These are phyloP conservation scores for Hippophae rhamnoides DNA, from an alignment of 306 rosid genomes.

Conservation along the genomic window DNA sequence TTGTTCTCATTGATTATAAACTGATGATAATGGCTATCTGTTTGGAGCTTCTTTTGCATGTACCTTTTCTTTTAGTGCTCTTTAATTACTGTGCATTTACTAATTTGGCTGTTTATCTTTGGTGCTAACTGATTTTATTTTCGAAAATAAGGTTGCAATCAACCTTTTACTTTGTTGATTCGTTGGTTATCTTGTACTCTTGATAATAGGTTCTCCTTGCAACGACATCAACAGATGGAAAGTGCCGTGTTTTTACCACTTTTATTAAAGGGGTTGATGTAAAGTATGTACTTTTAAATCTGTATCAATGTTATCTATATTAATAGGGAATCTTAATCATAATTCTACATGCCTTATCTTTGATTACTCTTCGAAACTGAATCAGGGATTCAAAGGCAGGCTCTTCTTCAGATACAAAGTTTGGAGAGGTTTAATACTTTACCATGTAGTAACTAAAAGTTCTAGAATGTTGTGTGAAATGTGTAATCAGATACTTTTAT, in stretches of 20 bases:
- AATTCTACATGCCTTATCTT: slow-evolving; percentile 7
- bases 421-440: slow-evolving; percentile 78
- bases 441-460: slow-evolving; percentile 3
- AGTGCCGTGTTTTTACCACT: slow-evolving; percentile 85
- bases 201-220: slow-evolving; percentile 77
- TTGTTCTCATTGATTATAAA: no score
- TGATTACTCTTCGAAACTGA: slow-evolving; percentile 32
- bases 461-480: background rate
- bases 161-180: slow-evolving; percentile 4
- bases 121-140: background rate
- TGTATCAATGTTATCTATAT: slow-evolving; percentile 6
- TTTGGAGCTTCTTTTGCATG: no score
- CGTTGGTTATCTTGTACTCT: slow-evolving; percentile 1
- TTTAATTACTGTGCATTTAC: no score
- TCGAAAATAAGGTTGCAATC: background rate
- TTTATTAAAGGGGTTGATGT: slow-evolving; percentile 86
- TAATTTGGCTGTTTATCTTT: background rate
- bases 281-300: slow-evolving; percentile 47
- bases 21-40: no score
- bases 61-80: no score
- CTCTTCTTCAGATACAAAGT: slow-evolving; percentile 61
- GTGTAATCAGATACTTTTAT: background rate
- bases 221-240: slow-evolving; percentile 91
- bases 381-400: slow-evolving; percentile 73
- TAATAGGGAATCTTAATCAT: background rate